Percentiles rank a stretch among this genome's conserved stretches.
These are phyloP conservation scores for Picochlorum sp. DNA, from an alignment of 139 green algal species.

Conservation along the genomic window DNA sequence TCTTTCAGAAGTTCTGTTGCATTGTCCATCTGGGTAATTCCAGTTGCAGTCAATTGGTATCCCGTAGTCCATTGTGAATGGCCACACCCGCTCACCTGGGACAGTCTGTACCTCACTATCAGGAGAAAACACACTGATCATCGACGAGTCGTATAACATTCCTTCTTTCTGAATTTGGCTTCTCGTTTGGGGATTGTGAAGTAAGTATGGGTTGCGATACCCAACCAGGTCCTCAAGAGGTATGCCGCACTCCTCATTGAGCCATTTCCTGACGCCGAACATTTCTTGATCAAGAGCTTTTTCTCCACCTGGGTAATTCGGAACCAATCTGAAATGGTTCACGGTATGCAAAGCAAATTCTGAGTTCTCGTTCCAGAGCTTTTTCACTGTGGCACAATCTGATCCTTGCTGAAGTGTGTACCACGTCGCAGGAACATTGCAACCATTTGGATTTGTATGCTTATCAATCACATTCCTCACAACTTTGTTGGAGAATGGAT, in stretches of 20 bases:
- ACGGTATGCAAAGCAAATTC: slow-evolving; percentile 26
- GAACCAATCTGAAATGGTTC: slow-evolving; percentile 5
- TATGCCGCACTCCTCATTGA: slow-evolving; percentile 8
- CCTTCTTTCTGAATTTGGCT: not conserved
- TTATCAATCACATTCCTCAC: slow-evolving; percentile 18
- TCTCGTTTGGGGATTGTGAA: slow-evolving; percentile 19
- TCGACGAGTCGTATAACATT: slow-evolving; percentile 26
- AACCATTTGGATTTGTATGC: slow-evolving; percentile 27
- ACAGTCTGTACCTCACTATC: not conserved
- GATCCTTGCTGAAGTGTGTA: slow-evolving; percentile 16
- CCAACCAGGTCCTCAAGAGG: slow-evolving; percentile 13
- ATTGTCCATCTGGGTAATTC: slow-evolving; percentile 7
- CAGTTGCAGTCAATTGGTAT: slow-evolving; percentile 16
- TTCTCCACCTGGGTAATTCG: not conserved
- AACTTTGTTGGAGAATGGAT: slow-evolving; percentile 15
- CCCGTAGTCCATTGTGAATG: slow-evolving; percentile 15
- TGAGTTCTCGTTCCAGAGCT: slow-evolving; percentile 14
- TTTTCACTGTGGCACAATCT: slow-evolving; percentile 11
- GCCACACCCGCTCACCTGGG: slow-evolving; percentile 5
- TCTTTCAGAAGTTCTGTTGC: slow-evolving; percentile 1
- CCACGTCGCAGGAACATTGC: slow-evolving; percentile 25
- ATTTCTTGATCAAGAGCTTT: slow-evolving; percentile 10
- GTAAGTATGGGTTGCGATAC: slow-evolving; percentile 16
- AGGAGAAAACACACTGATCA: slow-evolving; percentile 9
- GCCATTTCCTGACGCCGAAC: slow-evolving; percentile 7